Evolutionary conservation across 208 protist species (phyloP), one percentile per base, ranked within the genome.

Genomic region (Entamoeba moshkovskii): DNA sequence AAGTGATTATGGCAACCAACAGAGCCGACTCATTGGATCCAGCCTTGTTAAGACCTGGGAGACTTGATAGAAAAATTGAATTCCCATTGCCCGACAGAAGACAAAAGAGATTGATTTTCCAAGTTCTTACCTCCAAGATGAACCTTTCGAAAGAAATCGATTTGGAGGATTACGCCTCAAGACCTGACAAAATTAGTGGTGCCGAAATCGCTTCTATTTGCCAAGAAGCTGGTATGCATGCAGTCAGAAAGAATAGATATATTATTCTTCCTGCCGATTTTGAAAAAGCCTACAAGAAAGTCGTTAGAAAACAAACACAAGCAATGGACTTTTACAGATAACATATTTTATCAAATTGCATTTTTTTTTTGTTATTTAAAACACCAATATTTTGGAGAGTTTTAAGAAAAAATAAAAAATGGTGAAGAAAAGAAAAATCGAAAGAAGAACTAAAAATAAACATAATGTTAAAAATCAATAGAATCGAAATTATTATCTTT

Each of bases 211-310:
- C 98, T 42, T 97, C 98, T 29, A 99, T 99, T 95, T 99, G 98
- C 95, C 98, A 95, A 95, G 98, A 98, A 95, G 98, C 98, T 25
- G 99, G 99, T 93, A 99, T 99, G 98, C 98, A 99, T 91, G 99
- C 99, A 6, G 98, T 99, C 46, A 97, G 99, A 92, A 99, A 99
- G 94, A 99, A 99, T 95, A 95, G 99, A 91, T 99, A 99, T 96
- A 98, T 99, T 48, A 47, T 94, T 1, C 11, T 91, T 2, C 48
- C 45, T 13, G 29, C 25, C 22, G 93, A 94, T 45, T 94, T 94
- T 94, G 93, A 94, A 46, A 59, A 46, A 0, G 93, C 59, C 3
- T 94, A 94, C 45, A 94, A 91, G 44, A 94, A 46, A 13, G 66
- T 92, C 49, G 59, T 49, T 16, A 92, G 15, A 52, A 91, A 46